phyloP scores from a whole-genome alignment of 441 rosid species.

The Metrosideros polymorpha region DNA sequence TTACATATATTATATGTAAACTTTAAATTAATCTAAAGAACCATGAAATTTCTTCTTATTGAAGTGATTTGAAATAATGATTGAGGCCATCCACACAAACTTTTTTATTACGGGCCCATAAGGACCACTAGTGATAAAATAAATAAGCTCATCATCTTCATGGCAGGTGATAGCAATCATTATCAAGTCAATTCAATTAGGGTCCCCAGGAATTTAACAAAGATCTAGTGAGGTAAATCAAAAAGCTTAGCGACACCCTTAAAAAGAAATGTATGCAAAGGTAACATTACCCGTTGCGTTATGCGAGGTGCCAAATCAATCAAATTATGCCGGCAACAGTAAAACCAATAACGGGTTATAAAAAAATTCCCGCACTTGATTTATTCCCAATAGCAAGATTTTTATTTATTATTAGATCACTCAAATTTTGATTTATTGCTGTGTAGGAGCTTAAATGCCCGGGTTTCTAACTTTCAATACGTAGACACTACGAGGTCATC shows the following conservation, averaged over 20 bases:
- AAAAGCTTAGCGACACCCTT: not conserved
- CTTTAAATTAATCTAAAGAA: not conserved
- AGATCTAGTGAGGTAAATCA: not conserved
- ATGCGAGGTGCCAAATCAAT: not conserved
- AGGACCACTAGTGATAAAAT: not conserved
- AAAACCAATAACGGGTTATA: not conserved
- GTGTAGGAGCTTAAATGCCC: not conserved
- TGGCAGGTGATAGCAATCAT: not conserved
- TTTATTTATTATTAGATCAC: not conserved
- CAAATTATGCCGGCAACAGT: no score
- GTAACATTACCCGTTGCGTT: not conserved
- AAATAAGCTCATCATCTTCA: not conserved
- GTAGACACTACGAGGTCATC: not conserved
- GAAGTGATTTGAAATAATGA: not conserved
- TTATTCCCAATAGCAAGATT: not conserved
- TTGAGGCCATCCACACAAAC: not conserved
- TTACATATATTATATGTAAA: not conserved
- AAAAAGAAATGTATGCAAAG: not conserved
- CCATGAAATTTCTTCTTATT: not conserved
- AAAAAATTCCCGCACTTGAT: not conserved
- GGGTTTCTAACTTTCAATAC: not conserved
- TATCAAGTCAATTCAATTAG: not conserved
- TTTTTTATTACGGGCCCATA: not conserved
- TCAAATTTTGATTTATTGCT: not conserved
- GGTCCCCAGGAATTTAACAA: not conserved